Conservation (phyloP, 2,329 filamentous ascomycete species). For the Trichoderma semiorbis region DNA sequence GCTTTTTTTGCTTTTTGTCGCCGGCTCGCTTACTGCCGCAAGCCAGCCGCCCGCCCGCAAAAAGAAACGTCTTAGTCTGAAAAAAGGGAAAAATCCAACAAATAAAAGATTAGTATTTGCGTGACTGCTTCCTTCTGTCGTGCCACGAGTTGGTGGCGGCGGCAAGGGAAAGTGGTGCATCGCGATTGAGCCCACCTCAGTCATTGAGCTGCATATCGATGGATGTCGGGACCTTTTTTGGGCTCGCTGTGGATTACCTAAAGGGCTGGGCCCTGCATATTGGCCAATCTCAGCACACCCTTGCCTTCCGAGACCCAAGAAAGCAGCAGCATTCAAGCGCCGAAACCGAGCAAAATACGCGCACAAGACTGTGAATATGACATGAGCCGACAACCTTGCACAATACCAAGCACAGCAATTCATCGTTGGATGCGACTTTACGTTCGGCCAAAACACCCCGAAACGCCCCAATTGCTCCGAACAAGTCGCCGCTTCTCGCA, state of each 20-base stretch:
- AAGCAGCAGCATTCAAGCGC: background rate
- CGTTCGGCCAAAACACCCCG: background rate
- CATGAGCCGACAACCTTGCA: background rate
- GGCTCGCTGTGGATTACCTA: conserved; percentile 4
- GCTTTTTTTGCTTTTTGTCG: background rate
- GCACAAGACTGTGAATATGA: background rate
- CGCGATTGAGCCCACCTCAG: background rate
- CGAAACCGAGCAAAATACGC: background rate
- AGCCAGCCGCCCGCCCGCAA: conserved; percentile 1
- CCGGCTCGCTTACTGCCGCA: conserved; percentile 2
- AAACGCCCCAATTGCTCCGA: conserved; percentile 7
- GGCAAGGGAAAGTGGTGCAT: background rate
- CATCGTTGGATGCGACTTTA: background rate
- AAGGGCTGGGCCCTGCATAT: conserved; percentile 11
- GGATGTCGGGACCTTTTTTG: background rate
- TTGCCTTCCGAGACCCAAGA: background rate
- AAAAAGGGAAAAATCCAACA: background rate
- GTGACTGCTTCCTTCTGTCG: background rate
- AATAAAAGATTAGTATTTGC: background rate
- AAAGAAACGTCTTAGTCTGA: background rate
- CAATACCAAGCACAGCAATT: background rate
- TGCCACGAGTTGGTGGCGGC: background rate
- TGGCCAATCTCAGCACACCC: background rate
- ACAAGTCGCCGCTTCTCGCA: background rate
- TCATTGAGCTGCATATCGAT: background rate